phyloP scores from a whole-genome alignment of 2,329 filamentous ascomycete genomes.

The Claviceps humidiphila region DNA sequence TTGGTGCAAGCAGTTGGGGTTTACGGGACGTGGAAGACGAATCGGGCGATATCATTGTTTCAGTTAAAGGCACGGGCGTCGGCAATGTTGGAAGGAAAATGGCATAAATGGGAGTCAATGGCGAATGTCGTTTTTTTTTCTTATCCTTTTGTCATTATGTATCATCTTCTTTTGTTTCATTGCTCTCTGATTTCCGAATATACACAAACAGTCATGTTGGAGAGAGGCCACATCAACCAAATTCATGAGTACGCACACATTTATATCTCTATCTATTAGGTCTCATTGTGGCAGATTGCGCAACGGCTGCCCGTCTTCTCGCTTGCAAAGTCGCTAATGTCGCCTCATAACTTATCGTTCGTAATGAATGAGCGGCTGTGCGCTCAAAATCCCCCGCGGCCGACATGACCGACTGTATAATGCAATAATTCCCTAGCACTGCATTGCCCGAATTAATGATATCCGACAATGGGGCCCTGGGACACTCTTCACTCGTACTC shows the following conservation, averaged over 20 bases:
- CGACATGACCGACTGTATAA: conserved; percentile 34
- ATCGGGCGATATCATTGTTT: conserved; percentile 65
- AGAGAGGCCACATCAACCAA: neutral
- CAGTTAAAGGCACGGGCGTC: conserved; percentile 83
- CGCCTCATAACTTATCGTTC: conserved; percentile 40
- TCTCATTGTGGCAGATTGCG: conserved; percentile 9
- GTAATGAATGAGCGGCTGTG: conserved; percentile 37
- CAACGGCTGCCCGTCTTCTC: conserved; percentile 23
- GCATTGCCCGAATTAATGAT: conserved; percentile 42
- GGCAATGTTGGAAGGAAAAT: conserved; percentile 94
- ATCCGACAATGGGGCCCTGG: conserved; percentile 29
- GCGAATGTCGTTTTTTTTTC: neutral
- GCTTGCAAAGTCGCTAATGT: conserved; percentile 39
- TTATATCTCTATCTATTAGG: conserved; percentile 9
- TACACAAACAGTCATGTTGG: neutral
- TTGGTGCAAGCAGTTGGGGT: conserved; percentile 85
- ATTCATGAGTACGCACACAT: neutral
- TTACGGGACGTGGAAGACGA: conserved; percentile 59
- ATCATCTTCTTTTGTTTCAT: neutral
- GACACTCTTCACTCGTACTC: conserved; percentile 15
- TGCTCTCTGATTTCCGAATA: neutral
- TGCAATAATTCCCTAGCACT: conserved; percentile 38
- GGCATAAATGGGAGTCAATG: conserved; percentile 26
- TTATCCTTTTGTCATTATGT: neutral
- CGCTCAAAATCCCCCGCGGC: conserved; percentile 33